phyloP scores from a whole-genome alignment of 148 eudicot genomes.

The Silene conica region DNA sequence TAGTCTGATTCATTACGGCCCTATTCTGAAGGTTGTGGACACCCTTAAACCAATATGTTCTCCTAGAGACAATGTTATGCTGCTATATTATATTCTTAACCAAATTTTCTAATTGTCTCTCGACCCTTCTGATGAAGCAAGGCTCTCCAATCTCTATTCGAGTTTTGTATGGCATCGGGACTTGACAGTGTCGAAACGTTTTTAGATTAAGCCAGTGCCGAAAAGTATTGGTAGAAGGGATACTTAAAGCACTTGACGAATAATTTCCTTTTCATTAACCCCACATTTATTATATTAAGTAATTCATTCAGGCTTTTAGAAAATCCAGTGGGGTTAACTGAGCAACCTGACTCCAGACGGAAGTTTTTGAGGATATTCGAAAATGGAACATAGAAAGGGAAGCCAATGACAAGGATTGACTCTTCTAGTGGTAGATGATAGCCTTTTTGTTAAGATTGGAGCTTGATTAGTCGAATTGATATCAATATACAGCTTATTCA shows the following conservation, averaged over 20 bases:
- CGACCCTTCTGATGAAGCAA: not conserved
- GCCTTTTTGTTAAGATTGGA: not conserved
- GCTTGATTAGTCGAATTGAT: not conserved
- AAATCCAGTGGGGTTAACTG: too few species aligned
- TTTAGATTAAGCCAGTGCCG: not conserved
- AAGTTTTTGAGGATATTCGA: too few species aligned
- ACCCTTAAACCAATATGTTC: not conserved
- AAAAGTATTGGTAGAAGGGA: not conserved
- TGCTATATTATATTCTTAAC: not conserved
- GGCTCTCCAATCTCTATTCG: not conserved
- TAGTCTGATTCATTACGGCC: too few species aligned
- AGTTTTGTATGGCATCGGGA: not conserved
- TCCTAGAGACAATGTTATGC: not conserved
- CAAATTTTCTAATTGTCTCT: not conserved
- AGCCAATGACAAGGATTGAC: not conserved
- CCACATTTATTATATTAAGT: not conserved
- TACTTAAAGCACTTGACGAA: not conserved
- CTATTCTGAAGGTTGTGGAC: not conserved
- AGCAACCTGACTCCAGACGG: too few species aligned
- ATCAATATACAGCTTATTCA: not conserved
- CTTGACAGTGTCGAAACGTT: not conserved
- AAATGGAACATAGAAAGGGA: too few species aligned
- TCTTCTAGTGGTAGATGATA: not conserved
- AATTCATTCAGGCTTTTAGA: too few species aligned
- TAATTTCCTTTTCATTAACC: not conserved